Conservation (phyloP, 1,139 yeast genomes). For the Kodamaea fungicola region DNA sequence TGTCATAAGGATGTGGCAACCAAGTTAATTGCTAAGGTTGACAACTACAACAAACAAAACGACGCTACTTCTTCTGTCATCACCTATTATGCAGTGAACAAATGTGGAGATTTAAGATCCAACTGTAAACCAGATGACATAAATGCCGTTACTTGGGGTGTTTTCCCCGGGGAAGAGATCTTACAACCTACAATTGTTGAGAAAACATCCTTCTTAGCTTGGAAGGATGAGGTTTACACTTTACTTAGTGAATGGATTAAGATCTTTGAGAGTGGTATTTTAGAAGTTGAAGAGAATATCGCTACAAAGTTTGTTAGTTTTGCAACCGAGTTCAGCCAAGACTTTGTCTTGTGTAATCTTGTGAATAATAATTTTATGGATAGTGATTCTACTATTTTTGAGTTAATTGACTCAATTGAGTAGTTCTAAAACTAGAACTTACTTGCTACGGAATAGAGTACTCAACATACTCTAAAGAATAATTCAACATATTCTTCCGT, state of each 20-base stretch:
- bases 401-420: conserved; percentile 27
- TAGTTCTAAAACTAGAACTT: conserved; percentile 13
- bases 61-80: conserved; percentile 44
- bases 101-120: conserved; percentile 52
- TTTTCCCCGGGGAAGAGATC: conserved; percentile 88
- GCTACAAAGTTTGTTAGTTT: conserved; percentile 33
- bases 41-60: conserved; percentile 32
- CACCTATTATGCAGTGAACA: conserved; percentile 79
- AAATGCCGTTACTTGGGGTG: conserved; percentile 98
- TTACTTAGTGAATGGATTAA: conserved; percentile 79
- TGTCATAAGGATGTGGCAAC: conserved; percentile 58
- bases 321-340: conserved; percentile 49
- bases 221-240: conserved; percentile 95
- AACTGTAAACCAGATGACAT: conserved; percentile 77
- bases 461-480: conserved; percentile 25
- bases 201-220: conserved; percentile 80
- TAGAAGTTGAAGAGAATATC: conserved; percentile 38
- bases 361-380: conserved; percentile 83
- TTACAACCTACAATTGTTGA: conserved; percentile 94
- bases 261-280: conserved; percentile 39
- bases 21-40: conserved; percentile 33
- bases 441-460: conserved; percentile 25
- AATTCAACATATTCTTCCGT: conserved; percentile 19
- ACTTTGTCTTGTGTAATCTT: conserved; percentile 76
- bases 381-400: conserved; percentile 47